Base-by-base conservation (phyloP, 2,329 filamentous ascomycete genomes). In the Botrytis tulipae region DNA sequence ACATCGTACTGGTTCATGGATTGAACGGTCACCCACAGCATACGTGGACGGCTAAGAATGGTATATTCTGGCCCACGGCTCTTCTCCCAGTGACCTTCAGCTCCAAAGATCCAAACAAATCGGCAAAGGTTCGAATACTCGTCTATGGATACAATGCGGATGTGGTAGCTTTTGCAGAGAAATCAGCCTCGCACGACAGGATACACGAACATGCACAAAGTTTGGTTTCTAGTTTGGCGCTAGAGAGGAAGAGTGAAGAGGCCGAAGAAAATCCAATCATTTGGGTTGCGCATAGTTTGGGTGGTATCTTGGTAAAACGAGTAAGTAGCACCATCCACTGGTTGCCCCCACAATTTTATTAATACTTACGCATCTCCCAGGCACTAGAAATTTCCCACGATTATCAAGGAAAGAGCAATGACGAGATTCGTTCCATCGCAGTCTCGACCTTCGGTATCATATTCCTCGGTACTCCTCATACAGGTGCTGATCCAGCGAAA, bases 141-240 rank as follows among this genome's bases (percentile, higher is more conserved):
- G 90, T 91, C 0, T 93, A 93, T 79, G 92, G 92, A 37, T 94
- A 93, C 80, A 92, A 94, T 80, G 91, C 91, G 37, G 90, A 92
- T 74, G 85, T 87, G 1, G 82, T 83, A 54, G 81, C 85, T 0
- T 87, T 87, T 75, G 79, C 80, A 32, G 83, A 84, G 76, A 86
- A 87, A 71, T 87, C 76, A 20, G 75, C 78, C 3, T 87, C 91
- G 76, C 57, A 62, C 20, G 90, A 90, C 82, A 89, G 87, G 77
- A 89, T 93, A 77, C 87, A 90, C 74, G 88, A 92, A 78, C 91
- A 93, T 82, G 91, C 91, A 0, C 90, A 93, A 82, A 91, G 88
- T 18, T 84, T 94, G 46, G 86, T 92, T 10, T 87, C 86, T 8
- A 88, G 85, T 63, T 83, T 94, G 25, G 88, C 89, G 3, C 84